Conservation (phyloP, 805 yeast species). For the Cyberlindnera mrakii region DNA sequence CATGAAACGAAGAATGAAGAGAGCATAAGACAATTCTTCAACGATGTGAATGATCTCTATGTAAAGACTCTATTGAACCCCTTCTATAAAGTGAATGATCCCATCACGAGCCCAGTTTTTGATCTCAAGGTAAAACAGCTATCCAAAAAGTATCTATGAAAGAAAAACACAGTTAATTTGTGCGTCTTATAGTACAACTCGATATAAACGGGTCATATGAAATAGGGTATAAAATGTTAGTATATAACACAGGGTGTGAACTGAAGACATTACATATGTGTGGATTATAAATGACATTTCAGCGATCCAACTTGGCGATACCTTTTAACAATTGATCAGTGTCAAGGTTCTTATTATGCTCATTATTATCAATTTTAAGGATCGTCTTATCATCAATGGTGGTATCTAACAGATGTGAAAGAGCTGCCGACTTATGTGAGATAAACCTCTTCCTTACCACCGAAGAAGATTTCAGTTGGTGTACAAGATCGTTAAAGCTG, state of each 20-base stretch:
- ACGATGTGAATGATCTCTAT: constrained; percentile 81
- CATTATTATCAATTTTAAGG: constrained; percentile 11
- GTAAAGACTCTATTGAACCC: constrained; percentile 83
- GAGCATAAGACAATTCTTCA: constrained; percentile 73
- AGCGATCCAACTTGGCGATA: constrained; percentile 24
- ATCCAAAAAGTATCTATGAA: constrained; percentile 69
- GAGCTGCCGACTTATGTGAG: constrained; percentile 38
- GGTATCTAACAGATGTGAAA: constrained; percentile 35
- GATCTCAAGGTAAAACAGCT: constrained; percentile 65
- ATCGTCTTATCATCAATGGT: constrained; percentile 39
- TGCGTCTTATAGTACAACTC: no score
- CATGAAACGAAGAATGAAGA: constrained; percentile 62
- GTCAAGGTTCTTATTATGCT: constrained; percentile 23
- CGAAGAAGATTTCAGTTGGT: constrained; percentile 18
- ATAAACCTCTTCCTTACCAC: constrained; percentile 13
- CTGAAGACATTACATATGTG: not conserved
- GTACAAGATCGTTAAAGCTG: constrained; percentile 16
- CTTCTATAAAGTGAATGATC: constrained; percentile 71
- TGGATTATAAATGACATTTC: not conserved
- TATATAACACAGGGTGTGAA: not conserved
- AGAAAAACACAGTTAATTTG: not conserved
- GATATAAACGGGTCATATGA: no score
- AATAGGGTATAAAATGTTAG: no score
- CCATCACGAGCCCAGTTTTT: constrained; percentile 67
- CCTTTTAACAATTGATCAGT: constrained; percentile 30